A percentile compares a stretch with the other conserved stretches of the same genome.
These are phyloP conservation scores for Pogostemon cablin DNA, from an alignment of 257 asterid species.

Conservation along the genomic window DNA sequence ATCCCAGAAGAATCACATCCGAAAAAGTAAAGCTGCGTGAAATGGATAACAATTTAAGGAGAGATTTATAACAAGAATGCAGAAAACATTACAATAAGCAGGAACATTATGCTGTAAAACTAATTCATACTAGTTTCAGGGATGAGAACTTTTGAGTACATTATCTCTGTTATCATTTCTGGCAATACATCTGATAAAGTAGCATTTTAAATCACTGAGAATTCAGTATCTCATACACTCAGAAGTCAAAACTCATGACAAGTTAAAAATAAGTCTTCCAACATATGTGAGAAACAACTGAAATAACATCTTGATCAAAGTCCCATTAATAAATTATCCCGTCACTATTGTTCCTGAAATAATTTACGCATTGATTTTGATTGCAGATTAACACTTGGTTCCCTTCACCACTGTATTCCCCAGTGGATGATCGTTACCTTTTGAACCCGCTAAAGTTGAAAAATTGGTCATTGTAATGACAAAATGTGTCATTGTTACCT, in stretches of 20 bases:
- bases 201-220: constrained; percentile 17
- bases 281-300: constrained; percentile 28
- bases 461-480: background rate
- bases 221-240: constrained; percentile 14
- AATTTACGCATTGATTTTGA: constrained; percentile 1
- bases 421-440: constrained; percentile 22
- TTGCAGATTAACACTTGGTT: background rate
- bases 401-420: background rate
- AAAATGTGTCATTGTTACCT: constrained; percentile 12
- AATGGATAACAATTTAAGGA: constrained; percentile 8
- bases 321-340: constrained; percentile 24
- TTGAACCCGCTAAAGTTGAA: constrained; percentile 15
- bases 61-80: constrained; percentile 11
- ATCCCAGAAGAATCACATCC: background rate
- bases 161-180: constrained; percentile 8
- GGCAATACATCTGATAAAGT: constrained; percentile 3
- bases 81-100: background rate
- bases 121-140: constrained; percentile 3
- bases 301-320: background rate
- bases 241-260: constrained; percentile 25
- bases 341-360: constrained; percentile 17
- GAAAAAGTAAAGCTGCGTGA: constrained; percentile 5
- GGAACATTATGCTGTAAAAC: constrained; percentile 9
- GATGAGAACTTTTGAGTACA: constrained; percentile 22
- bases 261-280: constrained; percentile 11